Evolutionary conservation across 2,329 filamentous ascomycete species (phyloP), one percentile per base, ranked within the genome.

Genomic region (Alternaria metachromatica): DNA sequence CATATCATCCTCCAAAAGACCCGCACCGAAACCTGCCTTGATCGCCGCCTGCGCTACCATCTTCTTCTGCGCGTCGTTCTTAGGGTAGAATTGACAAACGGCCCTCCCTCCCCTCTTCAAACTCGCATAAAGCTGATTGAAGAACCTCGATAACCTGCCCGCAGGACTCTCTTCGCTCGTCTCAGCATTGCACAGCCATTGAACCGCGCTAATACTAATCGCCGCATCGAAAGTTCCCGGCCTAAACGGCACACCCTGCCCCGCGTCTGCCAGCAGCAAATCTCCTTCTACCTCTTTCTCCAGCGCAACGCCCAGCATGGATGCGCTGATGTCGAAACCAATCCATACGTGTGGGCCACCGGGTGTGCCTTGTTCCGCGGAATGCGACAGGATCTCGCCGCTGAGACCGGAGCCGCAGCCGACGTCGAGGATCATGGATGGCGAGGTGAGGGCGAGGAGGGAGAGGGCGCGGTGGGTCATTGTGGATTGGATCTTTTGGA

Each of bases 151-250:
- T 25, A 99, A 81, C 6, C 96, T 85, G 0, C 92, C 93, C 26
- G 91, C 87, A 1, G 94, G 92, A 1, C 88, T 92, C 0, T 96
- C 94, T 54, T 96, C 93, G 76, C 89, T 92, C 63, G 88, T 92
- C 80, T 98, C 96, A 44, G 95, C 96, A 80, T 97, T 98, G 81
- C 96, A 99, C 28, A 99, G 86, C 96, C 96, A 99, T 81, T 99
- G 96, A n/a, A 99, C 92, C 1, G 96, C 96, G 71, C 89, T 93
- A 78, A 99, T 98, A 75, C 90, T 94, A 72, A 99, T 94, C 21
- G 96, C 96, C 0, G 95, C 96, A 78, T 99, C 96, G 77, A 99
- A 99, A 0, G 90, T 89, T 30, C 96, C 96, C 0, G 96, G 88
- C 15, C 96, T 90, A 79, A 99, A 99, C 0, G 96, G 96, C 0